A percentile compares a stretch with the other conserved stretches of the same genome.
phyloP scores from a whole-genome alignment of 169 alveolate species.

The Cryptosporidium ubiquitum region DNA sequence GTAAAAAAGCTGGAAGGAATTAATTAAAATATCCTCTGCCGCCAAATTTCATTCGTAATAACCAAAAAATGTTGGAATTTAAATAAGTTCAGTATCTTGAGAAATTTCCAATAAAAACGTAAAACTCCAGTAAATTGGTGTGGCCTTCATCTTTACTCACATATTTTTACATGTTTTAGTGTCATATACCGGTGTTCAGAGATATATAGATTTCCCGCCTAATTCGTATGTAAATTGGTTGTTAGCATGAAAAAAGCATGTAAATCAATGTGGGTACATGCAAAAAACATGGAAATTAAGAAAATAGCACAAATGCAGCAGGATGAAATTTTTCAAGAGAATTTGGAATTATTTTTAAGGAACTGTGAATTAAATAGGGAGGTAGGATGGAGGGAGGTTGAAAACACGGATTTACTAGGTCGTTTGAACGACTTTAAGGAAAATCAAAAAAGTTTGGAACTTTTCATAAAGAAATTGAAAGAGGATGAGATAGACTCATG shows the following conservation, averaged over 20 bases:
- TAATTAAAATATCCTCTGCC: neutral
- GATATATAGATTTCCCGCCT: constrained; percentile 1
- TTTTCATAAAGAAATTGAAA: constrained; percentile 21
- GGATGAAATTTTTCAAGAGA: constrained; percentile 38
- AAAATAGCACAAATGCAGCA: constrained; percentile 24
- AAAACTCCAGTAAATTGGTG: neutral
- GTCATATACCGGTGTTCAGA: constrained; percentile 8
- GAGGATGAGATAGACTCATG: constrained; percentile 58
- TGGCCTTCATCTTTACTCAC: neutral
- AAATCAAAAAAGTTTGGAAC: constrained; percentile 24
- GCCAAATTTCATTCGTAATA: neutral
- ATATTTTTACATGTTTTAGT: neutral
- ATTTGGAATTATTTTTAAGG: constrained; percentile 28
- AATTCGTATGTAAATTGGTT: constrained; percentile 13
- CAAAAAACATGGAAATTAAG: constrained; percentile 50
- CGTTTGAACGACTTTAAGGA: constrained; percentile 10
- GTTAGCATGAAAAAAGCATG: constrained; percentile 53
- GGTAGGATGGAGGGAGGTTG: constrained; percentile 30
- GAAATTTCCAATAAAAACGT: neutral
- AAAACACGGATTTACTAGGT: constrained; percentile 31
- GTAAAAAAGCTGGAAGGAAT: neutral
- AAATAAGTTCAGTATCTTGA: neutral
- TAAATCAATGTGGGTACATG: constrained; percentile 74
- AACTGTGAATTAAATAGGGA: constrained; percentile 10
- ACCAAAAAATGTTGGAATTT: neutral